Percentiles rank a stretch among this genome's conserved stretches.
These are phyloP conservation scores for Vigna mungo DNA, from an alignment of 306 rosid species.

Conservation along the genomic window DNA sequence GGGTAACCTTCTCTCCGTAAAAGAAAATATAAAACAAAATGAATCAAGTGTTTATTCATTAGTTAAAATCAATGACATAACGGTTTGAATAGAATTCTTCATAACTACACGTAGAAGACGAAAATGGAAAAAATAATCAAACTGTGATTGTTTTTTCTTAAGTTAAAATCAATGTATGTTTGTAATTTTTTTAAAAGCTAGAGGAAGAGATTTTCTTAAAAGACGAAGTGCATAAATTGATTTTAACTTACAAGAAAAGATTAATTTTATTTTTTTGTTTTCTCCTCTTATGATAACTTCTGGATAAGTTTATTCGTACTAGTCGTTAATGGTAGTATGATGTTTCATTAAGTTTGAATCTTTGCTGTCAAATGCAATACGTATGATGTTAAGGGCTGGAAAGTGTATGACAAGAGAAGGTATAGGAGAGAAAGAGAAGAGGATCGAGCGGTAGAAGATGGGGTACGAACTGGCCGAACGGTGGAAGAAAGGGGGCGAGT, in stretches of 20 bases:
- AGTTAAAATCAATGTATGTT: background rate
- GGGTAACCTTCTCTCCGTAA: background rate
- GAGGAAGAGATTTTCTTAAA: background rate
- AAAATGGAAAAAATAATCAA: background rate
- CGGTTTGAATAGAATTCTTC: background rate
- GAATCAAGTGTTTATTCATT: background rate
- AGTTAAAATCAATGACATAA: background rate
- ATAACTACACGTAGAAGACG: background rate
- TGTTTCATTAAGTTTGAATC: background rate
- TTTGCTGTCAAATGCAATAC: slow-evolving; percentile 14
- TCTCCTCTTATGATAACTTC: background rate
- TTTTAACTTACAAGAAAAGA: background rate
- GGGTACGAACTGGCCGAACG: no score
- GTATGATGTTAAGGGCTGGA: no score
- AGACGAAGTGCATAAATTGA: background rate
- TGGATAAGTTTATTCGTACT: background rate
- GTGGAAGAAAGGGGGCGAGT: no score
- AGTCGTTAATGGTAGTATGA: background rate
- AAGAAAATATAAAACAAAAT: background rate
- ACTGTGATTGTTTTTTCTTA: background rate
- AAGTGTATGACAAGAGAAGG: no score
- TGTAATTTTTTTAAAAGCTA: background rate
- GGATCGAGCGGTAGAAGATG: no score
- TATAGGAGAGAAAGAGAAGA: no score
- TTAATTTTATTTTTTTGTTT: background rate